Base-by-base conservation (phyloP, 1,139 yeast species). In the Geotrichum cucujoidarum region DNA sequence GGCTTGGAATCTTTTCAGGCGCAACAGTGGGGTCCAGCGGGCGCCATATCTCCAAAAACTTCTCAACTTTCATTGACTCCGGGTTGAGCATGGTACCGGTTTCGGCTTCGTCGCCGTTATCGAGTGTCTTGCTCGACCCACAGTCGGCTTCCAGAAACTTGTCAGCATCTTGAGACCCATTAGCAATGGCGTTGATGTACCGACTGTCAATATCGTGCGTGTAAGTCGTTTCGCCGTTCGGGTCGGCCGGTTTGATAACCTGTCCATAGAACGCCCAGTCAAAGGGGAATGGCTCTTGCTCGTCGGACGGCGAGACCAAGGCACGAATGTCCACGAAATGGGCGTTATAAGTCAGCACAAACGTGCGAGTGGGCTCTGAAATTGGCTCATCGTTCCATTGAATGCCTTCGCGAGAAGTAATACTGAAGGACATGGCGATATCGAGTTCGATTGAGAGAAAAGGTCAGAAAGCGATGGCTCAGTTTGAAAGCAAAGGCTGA, bases 41-140 rank as follows among this genome's bases (percentile, higher is more conserved):
- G 55, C 80, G 62, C 86, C 86, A 80, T 20, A 77, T 67, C 61
- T 80, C 86, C 30, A 73, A 66, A 55, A 78, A 80, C 5, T 67
- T 67, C 50, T 73, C 74, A 4, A 62, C 57, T n/a, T 59, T 55
- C 0, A 76, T 76, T 0, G 80, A 70, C 2, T 55, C 72, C 1
- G 76, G 71, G 55, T 78, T 76, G 18, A 58, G 55, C 84, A 80
- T 78, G 2, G 56, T 54, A 0, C 86, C 86, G 0, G 72, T 69
- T 57, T 80, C 86, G 43, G 67, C 67, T 38, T 82, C 66, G 49
- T 71, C 69, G 8, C 75, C 72, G 21, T 66, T 68, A 10, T 61
- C 68, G 37, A 74, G 60, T 1, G 60, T 57, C 40, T 69, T 65
- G 53, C 76, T 76, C 8, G 67, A 63, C 1, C 83, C 83, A 16